Evolutionary conservation across 805 yeast genomes (phyloP), one percentile per base, ranked within the genome.

Genomic region (Yarrowia osloensis): DNA sequence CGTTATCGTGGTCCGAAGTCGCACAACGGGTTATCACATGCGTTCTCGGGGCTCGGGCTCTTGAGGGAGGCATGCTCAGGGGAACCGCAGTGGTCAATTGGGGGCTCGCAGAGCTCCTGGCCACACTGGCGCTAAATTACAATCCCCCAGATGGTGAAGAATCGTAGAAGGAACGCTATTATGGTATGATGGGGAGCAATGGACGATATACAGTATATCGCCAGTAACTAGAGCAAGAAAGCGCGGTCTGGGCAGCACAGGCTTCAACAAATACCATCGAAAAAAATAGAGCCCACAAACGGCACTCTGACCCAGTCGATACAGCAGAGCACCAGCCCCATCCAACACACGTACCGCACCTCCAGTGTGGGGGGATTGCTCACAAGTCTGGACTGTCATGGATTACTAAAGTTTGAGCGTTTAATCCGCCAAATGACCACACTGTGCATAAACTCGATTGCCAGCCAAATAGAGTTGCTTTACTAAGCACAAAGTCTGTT

Each of bases 401-500:
- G 44, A 54, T 54, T 22, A 54, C 61, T 50, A 54, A 54, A 54
- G 61, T 54, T 54, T 54, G 61, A 54, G 61, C 61, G 61, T 54
- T 54, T 54, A 54, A 54, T 54, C 59, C 61, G 44, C 44, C 44
- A 54, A 35, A 35, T 54, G 61, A 54, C 61, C 44, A 54, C 61
- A 54, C 44, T 17, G 31, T 54, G 61, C 61, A 54, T 54, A 54
- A 54, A 54, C 61, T 35, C 61, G 61, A 52, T 52, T 52, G 62
- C 62, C 47, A 55, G 47, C 24, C 3, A 40, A 57, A 57, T 57
- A 57, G 49, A 21, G 37, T 57, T 57, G 31, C 49, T 57, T 57
- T 57, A 57, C 44, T 57, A 35, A 57, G 63, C 63, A 39, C 26
- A 40, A 57, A 57, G 63, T 57, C 63, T 57, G 63, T 57, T 57